Conservation (phyloP, 2,329 filamentous ascomycete species). For the Verticillium tricorpus region DNA sequence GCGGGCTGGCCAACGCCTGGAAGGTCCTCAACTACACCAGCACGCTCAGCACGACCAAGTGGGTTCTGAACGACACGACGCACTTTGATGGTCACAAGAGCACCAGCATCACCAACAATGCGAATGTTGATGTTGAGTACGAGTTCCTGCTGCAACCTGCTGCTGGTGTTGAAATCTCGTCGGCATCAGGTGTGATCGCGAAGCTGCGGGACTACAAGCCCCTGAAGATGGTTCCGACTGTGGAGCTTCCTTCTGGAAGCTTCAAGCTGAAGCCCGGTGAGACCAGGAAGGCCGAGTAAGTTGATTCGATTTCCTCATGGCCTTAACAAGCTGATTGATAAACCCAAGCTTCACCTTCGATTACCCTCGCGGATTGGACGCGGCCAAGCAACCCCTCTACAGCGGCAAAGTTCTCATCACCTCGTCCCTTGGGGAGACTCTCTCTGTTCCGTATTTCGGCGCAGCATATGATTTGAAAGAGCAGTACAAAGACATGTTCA, state of each 20-base stretch:
- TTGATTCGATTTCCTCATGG: not conserved
- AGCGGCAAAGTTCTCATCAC: conserved; percentile 1
- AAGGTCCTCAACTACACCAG: conserved; percentile 36
- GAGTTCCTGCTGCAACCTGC: conserved; percentile 15
- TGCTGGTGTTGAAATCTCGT: conserved; percentile 5
- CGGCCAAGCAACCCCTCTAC: not conserved
- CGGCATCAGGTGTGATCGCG: not conserved
- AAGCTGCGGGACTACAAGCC: not conserved
- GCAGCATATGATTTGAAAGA: not conserved
- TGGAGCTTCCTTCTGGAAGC: conserved; percentile 1
- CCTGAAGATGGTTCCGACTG: conserved; percentile 3
- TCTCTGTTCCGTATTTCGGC: not conserved
- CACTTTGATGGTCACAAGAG: conserved; percentile 30
- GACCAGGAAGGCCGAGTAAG: conserved; percentile 4
- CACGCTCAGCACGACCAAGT: conserved; percentile 30
- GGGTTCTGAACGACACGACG: conserved; percentile 44
- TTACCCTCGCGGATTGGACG: not conserved
- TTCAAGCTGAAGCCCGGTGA: conserved; percentile 1
- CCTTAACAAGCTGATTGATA: not conserved
- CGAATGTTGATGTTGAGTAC: conserved; percentile 25
- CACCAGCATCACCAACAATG: conserved; percentile 28
- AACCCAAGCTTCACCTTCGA: not conserved
- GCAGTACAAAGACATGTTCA: not conserved
- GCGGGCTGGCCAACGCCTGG: conserved; percentile 39
- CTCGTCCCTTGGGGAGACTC: not conserved